These are phyloP conservation scores for Arctostaphylos glauca DNA, from an alignment of 148 eudicot genomes.

Conservation along the genomic window DNA sequence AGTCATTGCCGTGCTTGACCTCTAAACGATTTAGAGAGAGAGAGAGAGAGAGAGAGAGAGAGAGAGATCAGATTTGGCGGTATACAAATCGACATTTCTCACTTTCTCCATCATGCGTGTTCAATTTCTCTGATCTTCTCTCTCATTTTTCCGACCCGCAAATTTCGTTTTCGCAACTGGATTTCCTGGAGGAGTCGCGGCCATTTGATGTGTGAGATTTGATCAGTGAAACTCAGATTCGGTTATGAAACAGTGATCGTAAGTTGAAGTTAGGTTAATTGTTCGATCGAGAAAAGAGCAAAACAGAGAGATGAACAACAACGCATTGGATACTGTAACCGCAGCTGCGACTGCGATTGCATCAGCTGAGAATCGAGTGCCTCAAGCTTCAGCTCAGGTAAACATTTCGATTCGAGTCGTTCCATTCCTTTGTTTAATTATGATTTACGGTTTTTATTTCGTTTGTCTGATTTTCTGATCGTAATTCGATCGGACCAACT, in stretches of 20 bases:
- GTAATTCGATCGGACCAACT: not conserved
- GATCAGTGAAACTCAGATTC: not conserved
- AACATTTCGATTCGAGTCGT: not conserved
- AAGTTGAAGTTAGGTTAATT: constrained; percentile 6
- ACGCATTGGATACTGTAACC: constrained; percentile 70
- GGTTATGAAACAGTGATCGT: not conserved
- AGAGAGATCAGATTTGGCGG: not conserved
- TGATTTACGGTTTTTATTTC: not conserved
- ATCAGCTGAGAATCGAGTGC: constrained; percentile 61
- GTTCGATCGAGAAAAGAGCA: not conserved
- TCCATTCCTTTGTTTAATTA: not conserved
- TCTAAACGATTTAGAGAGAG: constrained; percentile 25
- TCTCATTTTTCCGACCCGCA: not conserved
- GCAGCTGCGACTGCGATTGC: constrained; percentile 92
- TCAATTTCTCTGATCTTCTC: constrained; percentile 3
- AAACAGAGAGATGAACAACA: constrained; percentile 41
- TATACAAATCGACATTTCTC: not conserved
- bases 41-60: constrained; percentile 16
- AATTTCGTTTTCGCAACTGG: not conserved
- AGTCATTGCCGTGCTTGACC: constrained; percentile 95
- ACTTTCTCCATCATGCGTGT: not conserved
- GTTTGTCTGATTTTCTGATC: not conserved
- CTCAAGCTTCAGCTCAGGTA: constrained; percentile 60
- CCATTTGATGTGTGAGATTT: not conserved
- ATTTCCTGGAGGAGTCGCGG: constrained; percentile 4